Evolutionary conservation across 176 grass and related monocot genomes (phyloP).

Genomic region (Panicum miliaceum): DNA sequence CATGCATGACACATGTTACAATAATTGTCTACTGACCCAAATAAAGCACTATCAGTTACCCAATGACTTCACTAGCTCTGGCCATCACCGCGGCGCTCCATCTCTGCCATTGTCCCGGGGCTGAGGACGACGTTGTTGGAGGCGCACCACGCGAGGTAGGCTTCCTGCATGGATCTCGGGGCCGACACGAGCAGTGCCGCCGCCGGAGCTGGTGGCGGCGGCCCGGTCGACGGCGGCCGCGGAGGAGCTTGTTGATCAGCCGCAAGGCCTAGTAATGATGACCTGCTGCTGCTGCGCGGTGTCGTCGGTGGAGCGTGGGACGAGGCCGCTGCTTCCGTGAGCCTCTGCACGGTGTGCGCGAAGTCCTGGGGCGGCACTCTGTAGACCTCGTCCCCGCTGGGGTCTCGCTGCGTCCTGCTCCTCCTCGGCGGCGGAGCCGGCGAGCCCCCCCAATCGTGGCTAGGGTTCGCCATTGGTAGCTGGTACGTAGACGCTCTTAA

Average conservation of each 20-base stretch:
- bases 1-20: too few species aligned
- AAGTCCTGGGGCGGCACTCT: slow-evolving; percentile 40
- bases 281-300: background rate
- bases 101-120: slow-evolving; percentile 51
- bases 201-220: background rate
- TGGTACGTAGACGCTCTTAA: background rate
- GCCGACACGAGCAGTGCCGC: background rate
- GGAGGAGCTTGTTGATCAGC: background rate
- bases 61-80: background rate
- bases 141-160: slow-evolving; percentile 50
- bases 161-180: slow-evolving; percentile 35
- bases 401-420: slow-evolving; percentile 48
- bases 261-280: background rate
- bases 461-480: background rate
- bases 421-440: background rate
- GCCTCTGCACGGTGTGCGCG: slow-evolving; percentile 39
- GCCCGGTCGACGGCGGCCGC: background rate
- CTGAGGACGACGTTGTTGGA: slow-evolving; percentile 49
- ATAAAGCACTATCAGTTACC: background rate
- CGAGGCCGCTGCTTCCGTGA: slow-evolving; percentile 22
- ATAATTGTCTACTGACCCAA: background rate
- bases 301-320: background rate
- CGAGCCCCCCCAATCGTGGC: background rate
- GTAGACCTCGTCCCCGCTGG: slow-evolving; percentile 39
- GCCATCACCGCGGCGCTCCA: slow-evolving; percentile 7